Evolutionary conservation across 2,329 filamentous ascomycete genomes (phyloP).

Genomic region (Pseudocercospora eumusae): DNA sequence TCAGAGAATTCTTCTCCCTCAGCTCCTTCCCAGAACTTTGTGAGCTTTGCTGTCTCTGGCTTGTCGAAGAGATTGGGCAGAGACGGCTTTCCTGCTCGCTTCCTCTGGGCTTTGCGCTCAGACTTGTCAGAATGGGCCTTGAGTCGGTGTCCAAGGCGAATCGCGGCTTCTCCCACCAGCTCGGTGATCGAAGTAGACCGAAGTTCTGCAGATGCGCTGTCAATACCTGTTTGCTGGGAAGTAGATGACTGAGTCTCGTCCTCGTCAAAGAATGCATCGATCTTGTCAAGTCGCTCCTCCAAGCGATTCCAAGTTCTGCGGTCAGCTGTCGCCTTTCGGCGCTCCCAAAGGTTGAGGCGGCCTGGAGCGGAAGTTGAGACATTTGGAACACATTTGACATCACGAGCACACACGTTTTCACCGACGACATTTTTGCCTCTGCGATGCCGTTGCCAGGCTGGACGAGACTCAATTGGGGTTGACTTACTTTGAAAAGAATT

Average conservation of each 20-base stretch:
- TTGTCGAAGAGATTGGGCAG: constrained; percentile 20
- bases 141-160: not conserved
- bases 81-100: constrained; percentile 13
- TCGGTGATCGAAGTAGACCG: not conserved
- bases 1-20: constrained; percentile 9
- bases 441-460: not conserved
- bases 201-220: not conserved
- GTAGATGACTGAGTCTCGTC: not conserved
- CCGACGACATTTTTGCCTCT: not conserved
- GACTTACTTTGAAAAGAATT: constrained; percentile 9
- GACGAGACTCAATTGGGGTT: not conserved
- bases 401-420: not conserved
- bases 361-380: not conserved
- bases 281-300: not conserved
- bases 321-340: not conserved
- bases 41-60: constrained; percentile 20
- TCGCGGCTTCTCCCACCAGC: not conserved
- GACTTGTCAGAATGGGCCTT: not conserved
- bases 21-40: constrained; percentile 20
- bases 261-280: not conserved
- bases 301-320: not conserved
- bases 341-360: not conserved
- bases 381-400: not conserved
- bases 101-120: not conserved
- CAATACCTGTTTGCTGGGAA: not conserved